Base-by-base conservation (phyloP, 2,329 filamentous ascomycete species). In the Aureobasidium sp. region DNA sequence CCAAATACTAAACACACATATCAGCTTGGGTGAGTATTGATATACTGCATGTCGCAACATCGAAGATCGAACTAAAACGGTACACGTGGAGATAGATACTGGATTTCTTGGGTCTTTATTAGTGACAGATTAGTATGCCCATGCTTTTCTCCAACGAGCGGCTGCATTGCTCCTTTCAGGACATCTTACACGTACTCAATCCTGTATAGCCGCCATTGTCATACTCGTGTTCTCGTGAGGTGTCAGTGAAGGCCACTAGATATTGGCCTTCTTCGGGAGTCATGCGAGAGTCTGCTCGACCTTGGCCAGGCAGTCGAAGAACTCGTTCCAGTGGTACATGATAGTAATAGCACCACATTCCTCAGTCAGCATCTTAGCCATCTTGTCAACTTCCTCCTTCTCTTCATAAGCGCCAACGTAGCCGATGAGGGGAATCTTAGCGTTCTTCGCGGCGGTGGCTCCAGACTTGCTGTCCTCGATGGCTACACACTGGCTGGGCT, bases 401-500 rank as follows among this genome's bases (percentile, higher is more conserved):
- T 87, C 82, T 52, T 82, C 78, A 75, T 93, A 94, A 63, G 88
- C 88, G 41, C 92, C 92, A 34, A 94, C 88, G 75, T 96, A 96
- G 61, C 87, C 92, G 69, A 96, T 86, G 66, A 88, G 86, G 65
- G 85, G 87, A 71, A 96, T 94, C 55, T 85, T 85, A 20, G 92
- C 92, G 64, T 89, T 83, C 70, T 87, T 85, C 63, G 86, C 88
- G 67, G 89, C 90, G 63, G 88, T 83, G 47, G 89, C 89, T 65
- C 92, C 92, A 68, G 87, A 91, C 82, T 89, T 90, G 81, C 87
- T 90, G 79, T 96, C 92, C 81, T 96, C 92, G 63, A 96, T 84
- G 27, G 92, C 89, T 36, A 96, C 81, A 67, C 84, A 86, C 80
- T 95, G 87, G 51, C 79, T 78, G 1, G 90, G 79, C 69, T 82